These are phyloP conservation scores for Ceratobasidium sp. DNA, from an alignment of 1,284 basidiomycete species.

Conservation along the genomic window DNA sequence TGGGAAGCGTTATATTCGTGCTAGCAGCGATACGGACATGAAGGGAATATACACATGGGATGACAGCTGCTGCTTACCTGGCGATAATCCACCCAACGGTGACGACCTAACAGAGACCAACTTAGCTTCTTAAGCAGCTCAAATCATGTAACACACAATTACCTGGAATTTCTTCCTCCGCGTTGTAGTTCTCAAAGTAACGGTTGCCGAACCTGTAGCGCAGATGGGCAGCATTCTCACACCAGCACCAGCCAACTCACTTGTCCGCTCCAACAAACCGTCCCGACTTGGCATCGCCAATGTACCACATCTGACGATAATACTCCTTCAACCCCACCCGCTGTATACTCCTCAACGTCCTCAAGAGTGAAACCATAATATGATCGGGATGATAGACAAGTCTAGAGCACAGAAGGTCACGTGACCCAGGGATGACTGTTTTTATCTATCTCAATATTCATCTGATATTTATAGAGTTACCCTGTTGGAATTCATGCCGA, in stretches of 20 bases:
- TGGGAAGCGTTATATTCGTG: conserved; percentile 91
- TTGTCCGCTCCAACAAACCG: conserved; percentile 84
- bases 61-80: conserved; percentile 66
- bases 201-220: conserved; percentile 82
- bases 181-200: conserved; percentile 91
- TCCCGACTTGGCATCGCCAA: conserved; percentile 91
- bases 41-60: no score
- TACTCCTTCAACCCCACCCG: conserved; percentile 83
- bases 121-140: background rate
- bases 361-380: conserved; percentile 76
- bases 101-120: conserved; percentile 71
- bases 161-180: conserved; percentile 89
- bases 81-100: conserved; percentile 93
- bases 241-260: conserved; percentile 63
- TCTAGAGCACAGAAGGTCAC: background rate
- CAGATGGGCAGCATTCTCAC: background rate
- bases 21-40: conserved; percentile 56
- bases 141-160: conserved; percentile 1
- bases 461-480: background rate
- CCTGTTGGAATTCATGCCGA: no score
- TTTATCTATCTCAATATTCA: background rate
- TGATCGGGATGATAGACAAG: conserved; percentile 16
- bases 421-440: background rate
- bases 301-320: conserved; percentile 89
- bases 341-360: conserved; percentile 81